These are phyloP conservation scores for Neodidymelliopsis sp. DNA, from an alignment of 2,329 filamentous ascomycete species.

Conservation along the genomic window DNA sequence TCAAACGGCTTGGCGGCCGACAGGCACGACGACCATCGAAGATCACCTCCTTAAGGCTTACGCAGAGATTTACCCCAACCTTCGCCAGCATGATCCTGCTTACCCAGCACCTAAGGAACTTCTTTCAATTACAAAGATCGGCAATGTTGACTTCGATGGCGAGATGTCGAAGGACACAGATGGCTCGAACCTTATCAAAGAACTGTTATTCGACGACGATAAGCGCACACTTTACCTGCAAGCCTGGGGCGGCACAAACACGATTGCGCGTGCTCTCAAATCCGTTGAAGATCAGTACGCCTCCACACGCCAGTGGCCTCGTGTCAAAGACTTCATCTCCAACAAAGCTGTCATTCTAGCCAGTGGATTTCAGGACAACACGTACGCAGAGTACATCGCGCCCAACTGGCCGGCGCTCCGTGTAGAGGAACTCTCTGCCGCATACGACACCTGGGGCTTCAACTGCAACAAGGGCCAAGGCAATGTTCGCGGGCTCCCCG, in stretches of 20 bases:
- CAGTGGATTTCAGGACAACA: slow-evolving; percentile 21
- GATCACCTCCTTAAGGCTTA: slow-evolving; percentile 16
- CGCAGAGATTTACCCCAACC: slow-evolving; percentile 16
- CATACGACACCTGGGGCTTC: slow-evolving; percentile 20
- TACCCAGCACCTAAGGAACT: slow-evolving; percentile 17
- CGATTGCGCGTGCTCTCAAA: slow-evolving; percentile 21
- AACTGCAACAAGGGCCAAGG: slow-evolving; percentile 19
- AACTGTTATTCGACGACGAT: slow-evolving; percentile 17
- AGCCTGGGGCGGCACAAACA: slow-evolving; percentile 23
- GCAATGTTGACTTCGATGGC: slow-evolving; percentile 20
- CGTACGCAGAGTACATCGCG: slow-evolving; percentile 15
- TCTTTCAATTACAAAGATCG: slow-evolving; percentile 13
- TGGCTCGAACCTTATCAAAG: slow-evolving; percentile 18
- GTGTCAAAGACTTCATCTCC: slow-evolving; percentile 4
- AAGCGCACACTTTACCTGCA: slow-evolving; percentile 18
- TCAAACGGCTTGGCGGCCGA: slow-evolving; percentile 21
- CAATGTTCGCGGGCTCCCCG: slow-evolving; percentile 17
- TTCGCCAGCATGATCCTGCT: slow-evolving; percentile 9
- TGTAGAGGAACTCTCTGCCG: slow-evolving; percentile 12
- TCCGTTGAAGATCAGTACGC: slow-evolving; percentile 10
- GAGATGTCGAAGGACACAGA: slow-evolving; percentile 20
- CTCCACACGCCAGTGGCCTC: not conserved
- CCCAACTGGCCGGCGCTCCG: slow-evolving; percentile 15
- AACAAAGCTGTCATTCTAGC: slow-evolving; percentile 19
- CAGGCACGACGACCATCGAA: slow-evolving; percentile 16